These are phyloP conservation scores for Sutorius eximius DNA, from an alignment of 1,284 basidiomycete species.

Conservation along the genomic window DNA sequence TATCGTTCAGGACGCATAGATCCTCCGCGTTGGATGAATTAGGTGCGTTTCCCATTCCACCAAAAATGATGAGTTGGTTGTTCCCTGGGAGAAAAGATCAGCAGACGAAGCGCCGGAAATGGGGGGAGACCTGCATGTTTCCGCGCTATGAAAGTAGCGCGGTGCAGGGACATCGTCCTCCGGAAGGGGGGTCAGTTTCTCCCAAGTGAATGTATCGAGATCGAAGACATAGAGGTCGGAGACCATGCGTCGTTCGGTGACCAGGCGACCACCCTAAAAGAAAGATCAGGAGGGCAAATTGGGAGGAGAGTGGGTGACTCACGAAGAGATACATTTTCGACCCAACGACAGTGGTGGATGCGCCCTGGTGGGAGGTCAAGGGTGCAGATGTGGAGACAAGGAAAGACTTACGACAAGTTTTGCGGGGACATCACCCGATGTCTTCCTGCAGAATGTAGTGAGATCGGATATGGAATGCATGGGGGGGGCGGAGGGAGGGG, in stretches of 20 bases:
- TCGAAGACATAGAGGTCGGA: slow-evolving; percentile 88
- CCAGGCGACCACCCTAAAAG: slow-evolving; percentile 77
- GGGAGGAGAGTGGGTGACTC: slow-evolving; percentile 31
- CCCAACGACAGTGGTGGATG: slow-evolving; percentile 81
- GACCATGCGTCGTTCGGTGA: slow-evolving; percentile 84
- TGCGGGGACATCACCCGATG: slow-evolving; percentile 83
- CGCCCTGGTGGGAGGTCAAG: slow-evolving; percentile 50
- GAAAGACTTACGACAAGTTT: slow-evolving; percentile 75
- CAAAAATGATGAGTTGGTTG: slow-evolving; percentile 86
- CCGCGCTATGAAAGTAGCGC: slow-evolving; percentile 90
- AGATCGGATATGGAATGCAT: slow-evolving; percentile 87
- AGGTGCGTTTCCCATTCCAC: slow-evolving; percentile 85
- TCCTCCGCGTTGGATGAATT: slow-evolving; percentile 68
- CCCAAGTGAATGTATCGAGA: slow-evolving; percentile 77
- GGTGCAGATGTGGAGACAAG: neutral
- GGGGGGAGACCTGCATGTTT: slow-evolving; percentile 64
- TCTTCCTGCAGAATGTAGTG: slow-evolving; percentile 81
- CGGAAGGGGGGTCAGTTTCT: slow-evolving; percentile 58
- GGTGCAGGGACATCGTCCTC: slow-evolving; percentile 73
- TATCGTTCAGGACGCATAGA: slow-evolving; percentile 80
- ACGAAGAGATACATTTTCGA: slow-evolving; percentile 86
- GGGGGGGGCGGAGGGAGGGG: neutral
- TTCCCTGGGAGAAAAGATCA: slow-evolving; percentile 57
- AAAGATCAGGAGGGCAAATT: neutral
- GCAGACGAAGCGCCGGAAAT: slow-evolving; percentile 1